Conservation (phyloP, 2,329 filamentous ascomycete species). For the Colletotrichum cuscutae region DNA sequence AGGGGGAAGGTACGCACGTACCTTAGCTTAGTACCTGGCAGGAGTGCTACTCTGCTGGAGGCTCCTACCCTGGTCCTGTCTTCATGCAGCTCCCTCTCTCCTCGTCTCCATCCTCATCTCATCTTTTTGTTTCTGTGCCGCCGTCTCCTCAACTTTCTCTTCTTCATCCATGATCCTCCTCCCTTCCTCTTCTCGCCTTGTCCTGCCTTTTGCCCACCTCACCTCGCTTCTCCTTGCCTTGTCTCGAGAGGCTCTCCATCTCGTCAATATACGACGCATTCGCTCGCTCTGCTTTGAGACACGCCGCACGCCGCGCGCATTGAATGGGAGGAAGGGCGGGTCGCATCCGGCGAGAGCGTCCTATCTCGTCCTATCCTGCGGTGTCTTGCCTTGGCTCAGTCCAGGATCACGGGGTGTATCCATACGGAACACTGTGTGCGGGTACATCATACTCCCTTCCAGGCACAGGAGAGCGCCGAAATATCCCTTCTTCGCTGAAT, state of each 20-base stretch:
- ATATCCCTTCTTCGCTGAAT: background rate
- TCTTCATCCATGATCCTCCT: background rate
- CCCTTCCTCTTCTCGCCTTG: background rate
- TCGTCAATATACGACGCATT: slow-evolving; percentile 4
- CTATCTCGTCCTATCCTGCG: slow-evolving; percentile 11
- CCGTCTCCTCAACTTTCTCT: slow-evolving; percentile 6
- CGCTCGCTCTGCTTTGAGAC: slow-evolving; percentile 2
- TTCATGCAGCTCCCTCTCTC: background rate
- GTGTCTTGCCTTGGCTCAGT: background rate
- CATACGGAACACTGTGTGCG: background rate
- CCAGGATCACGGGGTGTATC: background rate
- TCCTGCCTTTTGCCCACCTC: background rate
- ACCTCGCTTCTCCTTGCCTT: background rate
- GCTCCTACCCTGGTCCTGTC: background rate
- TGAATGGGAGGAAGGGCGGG: slow-evolving; percentile 15
- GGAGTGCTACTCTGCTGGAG: no score
- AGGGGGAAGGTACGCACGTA: slow-evolving; percentile 14
- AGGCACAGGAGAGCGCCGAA: background rate
- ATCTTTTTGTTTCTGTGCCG: background rate
- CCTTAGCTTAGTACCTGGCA: slow-evolving; percentile 20
- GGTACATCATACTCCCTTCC: background rate
- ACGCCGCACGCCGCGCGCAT: background rate
- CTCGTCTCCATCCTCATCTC: background rate
- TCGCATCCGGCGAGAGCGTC: slow-evolving; percentile 26
- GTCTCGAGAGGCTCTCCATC: background rate